A percentile compares a stretch with the other conserved stretches of the same genome.
phyloP scores from a whole-genome alignment of 805 yeast genomes.

The Lachancea cidri region DNA sequence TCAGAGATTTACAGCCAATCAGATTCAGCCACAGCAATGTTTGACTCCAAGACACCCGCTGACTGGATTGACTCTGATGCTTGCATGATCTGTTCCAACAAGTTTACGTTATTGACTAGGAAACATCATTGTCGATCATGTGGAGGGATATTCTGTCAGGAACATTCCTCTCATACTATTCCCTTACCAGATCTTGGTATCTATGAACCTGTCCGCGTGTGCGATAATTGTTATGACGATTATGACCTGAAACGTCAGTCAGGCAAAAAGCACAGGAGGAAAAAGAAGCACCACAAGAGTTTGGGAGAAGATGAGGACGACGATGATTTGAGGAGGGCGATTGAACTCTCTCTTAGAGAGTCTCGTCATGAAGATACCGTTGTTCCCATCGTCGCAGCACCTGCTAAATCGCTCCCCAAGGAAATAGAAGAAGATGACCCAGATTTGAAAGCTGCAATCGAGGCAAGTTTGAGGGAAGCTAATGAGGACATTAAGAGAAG shows the following conservation, averaged over 20 bases:
- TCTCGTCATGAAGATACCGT: conserved; percentile 28
- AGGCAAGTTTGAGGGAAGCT: conserved; percentile 78
- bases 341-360: conserved; percentile 72
- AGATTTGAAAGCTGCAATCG: conserved; percentile 90
- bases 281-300: conserved; percentile 22
- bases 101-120: conserved; percentile 76
- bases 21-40: conserved; percentile 44
- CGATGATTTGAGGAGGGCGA: conserved; percentile 72
- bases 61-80: conserved; percentile 96
- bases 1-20: conserved; percentile 17
- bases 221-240: conserved; percentile 80
- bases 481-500: conserved; percentile 37
- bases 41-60: conserved; percentile 91
- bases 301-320: conserved; percentile 49
- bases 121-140: conserved; percentile 97
- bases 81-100: conserved; percentile 86
- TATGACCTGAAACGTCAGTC: conserved; percentile 38
- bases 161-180: conserved; percentile 68
- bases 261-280: conserved; percentile 14
- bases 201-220: conserved; percentile 83
- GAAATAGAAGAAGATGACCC: conserved; percentile 64
- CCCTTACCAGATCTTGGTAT: conserved; percentile 84
- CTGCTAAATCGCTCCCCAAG: conserved; percentile 3
- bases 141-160: conserved; percentile 89
- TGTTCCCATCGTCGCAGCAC: conserved; percentile 21